These are phyloP conservation scores for Clarireedia paspali DNA, from an alignment of 2,329 filamentous ascomycete genomes.

Conservation along the genomic window DNA sequence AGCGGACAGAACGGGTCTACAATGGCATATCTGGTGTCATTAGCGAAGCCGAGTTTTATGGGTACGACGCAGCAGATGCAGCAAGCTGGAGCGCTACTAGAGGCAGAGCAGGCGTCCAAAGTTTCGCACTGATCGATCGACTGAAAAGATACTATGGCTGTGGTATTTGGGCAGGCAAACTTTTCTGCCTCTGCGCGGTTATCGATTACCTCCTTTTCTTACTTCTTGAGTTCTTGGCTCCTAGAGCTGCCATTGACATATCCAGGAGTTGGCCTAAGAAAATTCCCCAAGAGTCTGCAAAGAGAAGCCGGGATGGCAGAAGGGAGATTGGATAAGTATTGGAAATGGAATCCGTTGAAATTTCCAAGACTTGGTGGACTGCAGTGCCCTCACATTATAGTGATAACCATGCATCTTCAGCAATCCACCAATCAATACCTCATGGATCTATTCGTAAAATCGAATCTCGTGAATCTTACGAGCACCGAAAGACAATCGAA, in stretches of 20 bases:
- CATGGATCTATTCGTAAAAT: background rate
- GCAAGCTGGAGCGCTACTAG: conserved; percentile 61
- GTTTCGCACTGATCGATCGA: conserved; percentile 88
- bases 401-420: background rate
- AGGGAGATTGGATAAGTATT: background rate
- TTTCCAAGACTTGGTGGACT: background rate
- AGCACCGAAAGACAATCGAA: background rate
- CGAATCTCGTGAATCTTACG: background rate
- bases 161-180: conserved; percentile 95
- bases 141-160: conserved; percentile 96
- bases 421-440: background rate
- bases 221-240: conserved; percentile 80
- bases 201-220: conserved; percentile 91
- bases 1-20: conserved; percentile 90
- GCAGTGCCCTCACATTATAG: background rate
- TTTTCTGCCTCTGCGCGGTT: conserved; percentile 91
- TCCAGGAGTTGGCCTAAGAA: conserved; percentile 91
- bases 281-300: conserved; percentile 1
- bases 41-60: conserved; percentile 81
- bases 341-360: background rate
- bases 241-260: conserved; percentile 78
- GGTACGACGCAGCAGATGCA: conserved; percentile 59
- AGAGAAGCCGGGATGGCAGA: background rate
- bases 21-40: conserved; percentile 85
- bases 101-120: conserved; percentile 63